Base-by-base conservation (phyloP, 2,329 filamentous ascomycete species). In the Fragosphaeria purpurea region DNA sequence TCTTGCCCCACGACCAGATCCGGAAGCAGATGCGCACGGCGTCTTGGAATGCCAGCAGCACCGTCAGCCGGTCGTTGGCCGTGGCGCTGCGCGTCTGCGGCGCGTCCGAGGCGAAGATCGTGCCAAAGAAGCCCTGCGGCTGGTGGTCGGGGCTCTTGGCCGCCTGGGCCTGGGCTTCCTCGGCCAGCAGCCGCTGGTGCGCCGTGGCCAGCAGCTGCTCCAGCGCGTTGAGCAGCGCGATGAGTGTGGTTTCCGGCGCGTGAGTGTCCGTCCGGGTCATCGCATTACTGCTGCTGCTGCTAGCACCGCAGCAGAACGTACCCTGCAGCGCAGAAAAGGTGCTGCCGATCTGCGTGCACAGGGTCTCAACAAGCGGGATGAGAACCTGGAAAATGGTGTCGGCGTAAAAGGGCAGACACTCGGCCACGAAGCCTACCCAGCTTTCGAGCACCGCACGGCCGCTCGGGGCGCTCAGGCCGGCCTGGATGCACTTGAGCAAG, bases 21-120 rank as follows among this genome's bases (percentile, higher is more conserved):
- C 76, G 81, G 63, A 95, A 94, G 65, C 90, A 95, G 46, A 95
- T 86, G 31, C 88, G 82, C 52, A 97, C 88, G 1, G 90, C 88
- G 64, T 98, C 94, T 65, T 97, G 91, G 63, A 98, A 95, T 9
- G 90, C 94, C n/a, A 98, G 74, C 42, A 96, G 75, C 22, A 98
- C 91, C 0, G 93, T 97, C 30, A 98, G 74, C 44, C 91, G 81
- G 59, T 93, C 91, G 61, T 97, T 98, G 7, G 90, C 89, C n/a
- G 87, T 89, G 7, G 84, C 81, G 53, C 83, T 88, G 46, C 89
- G 82, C n/a, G 81, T 77, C 54, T 90, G 86, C 2, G 78, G 82
- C 1, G 79, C 74, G 53, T 96, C 89, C 1, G 85, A 80, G 39
- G 88, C 78, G 63, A 95, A 95, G 0, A 96, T 95, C 58, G 88